Percentiles rank a stretch among this genome's conserved stretches.
Evolutionary conservation across 2,329 filamentous ascomycete species (phyloP).

Genomic region (Neoarthrinium moseri): DNA sequence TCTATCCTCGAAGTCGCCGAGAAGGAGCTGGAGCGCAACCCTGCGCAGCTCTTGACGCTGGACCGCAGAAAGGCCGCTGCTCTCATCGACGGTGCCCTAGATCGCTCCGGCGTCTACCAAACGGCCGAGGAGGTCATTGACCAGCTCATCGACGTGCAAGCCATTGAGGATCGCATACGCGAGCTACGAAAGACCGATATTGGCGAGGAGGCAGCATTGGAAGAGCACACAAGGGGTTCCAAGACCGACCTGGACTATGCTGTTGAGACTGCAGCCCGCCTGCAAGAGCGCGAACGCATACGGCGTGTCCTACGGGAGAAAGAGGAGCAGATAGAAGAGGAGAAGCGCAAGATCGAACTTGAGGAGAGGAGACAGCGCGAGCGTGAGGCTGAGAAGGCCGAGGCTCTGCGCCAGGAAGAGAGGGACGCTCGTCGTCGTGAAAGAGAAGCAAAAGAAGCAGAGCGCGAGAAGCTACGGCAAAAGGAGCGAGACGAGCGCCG

Average conservation of each 20-base stretch:
- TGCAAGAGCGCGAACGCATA: constrained; percentile 59
- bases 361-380: constrained; percentile 54
- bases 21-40: constrained; percentile 73
- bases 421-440: constrained; percentile 48
- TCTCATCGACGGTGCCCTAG: constrained; percentile 75
- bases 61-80: constrained; percentile 73
- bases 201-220: constrained; percentile 65
- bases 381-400: constrained; percentile 47
- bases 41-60: constrained; percentile 67
- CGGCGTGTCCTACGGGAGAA: constrained; percentile 59
- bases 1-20: constrained; percentile 69
- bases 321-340: constrained; percentile 60
- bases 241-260: constrained; percentile 76
- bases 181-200: constrained; percentile 67
- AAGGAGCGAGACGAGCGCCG: constrained; percentile 55
- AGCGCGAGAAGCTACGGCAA: constrained; percentile 44
- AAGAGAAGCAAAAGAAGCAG: constrained; percentile 32
- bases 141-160: constrained; percentile 63
- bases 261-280: constrained; percentile 60
- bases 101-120: constrained; percentile 74
- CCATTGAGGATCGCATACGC: constrained; percentile 69
- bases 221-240: constrained; percentile 62
- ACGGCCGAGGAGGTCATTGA: constrained; percentile 67
- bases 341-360: constrained; percentile 56
- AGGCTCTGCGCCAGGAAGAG: constrained; percentile 48